Base-by-base conservation (phyloP, 2,329 filamentous ascomycete species). In the Penicillium sclerotiorum region DNA sequence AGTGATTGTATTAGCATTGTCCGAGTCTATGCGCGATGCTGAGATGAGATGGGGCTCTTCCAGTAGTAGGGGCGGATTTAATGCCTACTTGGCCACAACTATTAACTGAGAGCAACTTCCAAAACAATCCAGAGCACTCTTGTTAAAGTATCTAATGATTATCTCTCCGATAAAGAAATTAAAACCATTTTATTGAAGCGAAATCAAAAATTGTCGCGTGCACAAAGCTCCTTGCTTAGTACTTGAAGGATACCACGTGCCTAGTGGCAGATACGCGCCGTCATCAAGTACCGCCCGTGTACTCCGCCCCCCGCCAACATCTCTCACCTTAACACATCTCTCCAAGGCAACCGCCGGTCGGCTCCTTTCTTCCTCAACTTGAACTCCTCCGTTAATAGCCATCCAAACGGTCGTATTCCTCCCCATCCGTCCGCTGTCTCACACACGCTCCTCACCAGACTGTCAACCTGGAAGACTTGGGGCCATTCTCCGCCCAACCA, bases 321-420 rank as follows among this genome's bases (percentile, higher is more conserved):
- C 53, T 46, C 43, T 39, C 38, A 25, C 41, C 39, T 38, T 42
- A 44, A 27, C 50, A 46, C 43, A 45, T 23, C 46, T 47, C 25
- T 46, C 30, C 38, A 61, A 61, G 58, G 59, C 59, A 60, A 60
- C 58, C 59, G 59, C 59, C 59, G 53, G 57, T 57, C 59, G 54
- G 54, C 50, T 59, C 54, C 54, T 56, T 56, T 56, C n/a, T 49
- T 33, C 40, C 38, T 35, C 28, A 11, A 20, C 36, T 37, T 8
- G 28, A n/a, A 8, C 32, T n/a, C 25, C 15, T 40, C 18, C 18
- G 15, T 18, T 8, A 18, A 46, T 8, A 9, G 22, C 20, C 23
- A 9, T 12, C n/a, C 4, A 32, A 36, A 6, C 11, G 11, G 5
- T 15, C 5, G 12, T 13, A n/a, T 23, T 8, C 18, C 7, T 5